These are phyloP conservation scores for Nymphaea thermarum DNA, from an alignment of 164 flowering plant genomes.

Conservation along the genomic window DNA sequence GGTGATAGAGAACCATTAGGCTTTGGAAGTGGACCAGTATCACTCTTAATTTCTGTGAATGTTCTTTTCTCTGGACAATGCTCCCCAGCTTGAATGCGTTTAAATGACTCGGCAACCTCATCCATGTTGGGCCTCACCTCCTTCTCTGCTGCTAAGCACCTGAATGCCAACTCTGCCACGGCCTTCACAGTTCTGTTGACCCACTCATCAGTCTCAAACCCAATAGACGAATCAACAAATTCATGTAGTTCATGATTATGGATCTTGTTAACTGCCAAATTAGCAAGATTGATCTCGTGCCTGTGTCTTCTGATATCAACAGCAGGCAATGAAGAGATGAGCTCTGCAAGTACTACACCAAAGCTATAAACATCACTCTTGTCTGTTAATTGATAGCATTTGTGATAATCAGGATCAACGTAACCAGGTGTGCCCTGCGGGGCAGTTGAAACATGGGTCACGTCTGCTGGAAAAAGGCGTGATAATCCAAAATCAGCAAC, in stretches of 20 bases:
- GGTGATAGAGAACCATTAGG: slow-evolving; percentile 27
- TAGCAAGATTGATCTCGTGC: slow-evolving; percentile 55
- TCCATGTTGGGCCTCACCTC: slow-evolving; percentile 58
- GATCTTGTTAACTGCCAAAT: slow-evolving; percentile 50
- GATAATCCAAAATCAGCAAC: slow-evolving; percentile 83
- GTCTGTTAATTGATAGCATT: slow-evolving; percentile 54
- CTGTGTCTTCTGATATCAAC: slow-evolving; percentile 58
- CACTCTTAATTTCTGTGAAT: background rate
- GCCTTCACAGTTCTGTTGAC: slow-evolving; percentile 23
- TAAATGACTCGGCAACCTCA: slow-evolving; percentile 28
- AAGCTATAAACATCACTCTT: slow-evolving; percentile 80
- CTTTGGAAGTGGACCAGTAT: slow-evolving; percentile 14
- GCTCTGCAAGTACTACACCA: slow-evolving; percentile 58
- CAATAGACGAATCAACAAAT: slow-evolving; percentile 44
- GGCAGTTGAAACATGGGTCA: slow-evolving; percentile 62
- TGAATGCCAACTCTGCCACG: slow-evolving; percentile 66
- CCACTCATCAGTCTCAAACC: slow-evolving; percentile 26
- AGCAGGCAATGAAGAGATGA: slow-evolving; percentile 56
- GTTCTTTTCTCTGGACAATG: background rate
- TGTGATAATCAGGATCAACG: slow-evolving; percentile 69
- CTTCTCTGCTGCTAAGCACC: slow-evolving; percentile 43
- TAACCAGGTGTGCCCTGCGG: slow-evolving; percentile 86
- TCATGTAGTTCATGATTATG: slow-evolving; percentile 37
- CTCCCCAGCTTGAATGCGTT: slow-evolving; percentile 9
- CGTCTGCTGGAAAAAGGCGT: slow-evolving; percentile 49